Evolutionary conservation across 2,329 filamentous ascomycete species (phyloP), one percentile per base, ranked within the genome.

Genomic region (Acrocalymma vagum): DNA sequence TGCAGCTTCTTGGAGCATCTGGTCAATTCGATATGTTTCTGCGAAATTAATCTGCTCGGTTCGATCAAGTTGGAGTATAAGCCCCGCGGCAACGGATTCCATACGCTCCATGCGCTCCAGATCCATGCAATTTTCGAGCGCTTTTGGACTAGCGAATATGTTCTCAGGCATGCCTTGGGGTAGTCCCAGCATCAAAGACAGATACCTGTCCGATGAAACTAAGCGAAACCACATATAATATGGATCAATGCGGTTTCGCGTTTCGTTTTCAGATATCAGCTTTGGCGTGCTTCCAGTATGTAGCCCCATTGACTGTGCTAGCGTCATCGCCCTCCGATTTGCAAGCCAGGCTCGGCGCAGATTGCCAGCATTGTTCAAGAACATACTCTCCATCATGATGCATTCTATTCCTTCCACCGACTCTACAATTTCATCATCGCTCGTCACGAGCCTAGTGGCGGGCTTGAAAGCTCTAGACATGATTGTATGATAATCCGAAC

Each of bases 281-380:
- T 76, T 71, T 22, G 42, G 14, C 1, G 72, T 74, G 41, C 70
- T 65, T 29, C 61, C 6, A 55, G 64, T n/a, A 43, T 75, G 61
- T 4, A 77, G 34, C 0, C 66, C 67, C 65, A 76, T 68, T 14
- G 73, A 32, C 47, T 76, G 73, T 0, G 71, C 73, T 3, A 71
- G 34, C 0, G 42, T 47, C 46, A 74, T 62, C 0, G 73, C 73
- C 22, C 71, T 54, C 3, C 72, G 69, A 9, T 55, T 40, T 1
- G 65, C 54, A 5, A 71, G 26, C 71, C 69, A 75, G 0, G 65
- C 61, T 3, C 61, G 59, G 8, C 69, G 65, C 7, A 75, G 60
- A 33, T 71, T 72, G 0, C 74, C 73, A 10, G 32, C 20, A 24
- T 73, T 68, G 7, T 51, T 51, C 6, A 75, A 53, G 37, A 63